phyloP scores from a whole-genome alignment of 1,284 basidiomycete species.

The Rhodotorula glutinis region DNA sequence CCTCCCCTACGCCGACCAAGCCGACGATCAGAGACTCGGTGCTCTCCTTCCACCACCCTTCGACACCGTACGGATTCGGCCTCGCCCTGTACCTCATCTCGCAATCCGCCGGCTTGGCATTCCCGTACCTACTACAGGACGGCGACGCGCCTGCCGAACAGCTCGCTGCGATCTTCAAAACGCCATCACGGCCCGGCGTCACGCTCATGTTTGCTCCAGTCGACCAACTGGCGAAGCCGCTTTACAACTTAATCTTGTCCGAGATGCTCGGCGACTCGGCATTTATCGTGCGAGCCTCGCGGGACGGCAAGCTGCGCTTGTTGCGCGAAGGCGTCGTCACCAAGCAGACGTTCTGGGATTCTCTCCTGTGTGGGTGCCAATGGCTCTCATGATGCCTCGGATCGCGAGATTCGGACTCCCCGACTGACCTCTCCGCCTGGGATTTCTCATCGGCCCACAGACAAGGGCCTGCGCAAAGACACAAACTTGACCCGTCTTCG shows the following conservation, averaged over 20 bases:
- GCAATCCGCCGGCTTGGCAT: conserved; percentile 20
- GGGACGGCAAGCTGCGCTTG: conserved; percentile 36
- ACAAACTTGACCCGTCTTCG: conserved; percentile 25
- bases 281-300: conserved; percentile 28
- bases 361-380: conserved; percentile 20
- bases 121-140: conserved; percentile 10
- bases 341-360: conserved; percentile 38
- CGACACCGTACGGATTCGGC: conserved; percentile 33
- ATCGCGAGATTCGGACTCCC: too few species aligned
- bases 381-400: too few species aligned
- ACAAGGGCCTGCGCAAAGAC: conserved; percentile 34
- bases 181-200: conserved; percentile 8
- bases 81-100: conserved; percentile 33
- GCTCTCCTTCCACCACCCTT: conserved; percentile 35
- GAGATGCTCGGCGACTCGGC: conserved; percentile 35
- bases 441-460: background rate
- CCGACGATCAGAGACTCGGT: conserved; percentile 29
- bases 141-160: conserved; percentile 1
- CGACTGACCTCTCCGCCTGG: too few species aligned
- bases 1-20: conserved; percentile 16
- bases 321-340: conserved; percentile 35
- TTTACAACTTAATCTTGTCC: conserved; percentile 26
- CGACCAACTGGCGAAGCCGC: conserved; percentile 7
- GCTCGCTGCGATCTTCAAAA: conserved; percentile 6
- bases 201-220: conserved; percentile 31